phyloP scores from a whole-genome alignment of 2,329 filamentous ascomycete species.

The Cadophora gregata region DNA sequence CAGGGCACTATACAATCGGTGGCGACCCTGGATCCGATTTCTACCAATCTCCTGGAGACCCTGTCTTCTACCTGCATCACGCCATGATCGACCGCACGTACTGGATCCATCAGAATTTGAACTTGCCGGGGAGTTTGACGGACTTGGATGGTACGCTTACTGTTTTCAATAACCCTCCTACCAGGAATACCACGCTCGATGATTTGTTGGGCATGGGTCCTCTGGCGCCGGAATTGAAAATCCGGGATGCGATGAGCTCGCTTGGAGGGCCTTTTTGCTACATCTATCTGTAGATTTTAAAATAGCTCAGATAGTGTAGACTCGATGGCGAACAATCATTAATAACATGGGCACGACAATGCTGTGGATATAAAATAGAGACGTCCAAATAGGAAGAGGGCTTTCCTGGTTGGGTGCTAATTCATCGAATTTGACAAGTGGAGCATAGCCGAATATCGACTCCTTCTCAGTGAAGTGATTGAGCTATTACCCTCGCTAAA shows the following conservation, averaged over 20 bases:
- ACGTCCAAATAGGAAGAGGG: neutral
- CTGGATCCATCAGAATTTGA: conserved; percentile 52
- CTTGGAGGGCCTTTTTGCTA: conserved; percentile 24
- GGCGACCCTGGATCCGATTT: conserved; percentile 51
- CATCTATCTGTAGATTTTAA: conserved; percentile 25
- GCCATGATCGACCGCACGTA: conserved; percentile 53
- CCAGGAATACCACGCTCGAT: conserved; percentile 48
- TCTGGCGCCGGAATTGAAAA: conserved; percentile 9
- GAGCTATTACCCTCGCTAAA: neutral
- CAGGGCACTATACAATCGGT: conserved; percentile 49
- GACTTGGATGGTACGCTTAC: conserved; percentile 49
- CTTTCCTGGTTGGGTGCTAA: neutral
- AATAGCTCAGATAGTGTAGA: neutral
- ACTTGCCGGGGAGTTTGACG: conserved; percentile 43
- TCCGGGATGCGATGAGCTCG: conserved; percentile 25
- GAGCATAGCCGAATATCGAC: neutral
- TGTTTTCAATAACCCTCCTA: conserved; percentile 49
- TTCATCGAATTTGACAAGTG: neutral
- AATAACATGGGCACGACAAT: neutral
- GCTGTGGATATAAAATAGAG: neutral
- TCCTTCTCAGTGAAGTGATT: neutral
- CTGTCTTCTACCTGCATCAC: conserved; percentile 54
- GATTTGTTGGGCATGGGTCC: conserved; percentile 19
- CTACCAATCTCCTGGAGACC: conserved; percentile 51
- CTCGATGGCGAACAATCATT: neutral